These are phyloP conservation scores for Pseudogymnoascus destructans DNA, from an alignment of 2,329 filamentous ascomycete genomes.

Conservation along the genomic window DNA sequence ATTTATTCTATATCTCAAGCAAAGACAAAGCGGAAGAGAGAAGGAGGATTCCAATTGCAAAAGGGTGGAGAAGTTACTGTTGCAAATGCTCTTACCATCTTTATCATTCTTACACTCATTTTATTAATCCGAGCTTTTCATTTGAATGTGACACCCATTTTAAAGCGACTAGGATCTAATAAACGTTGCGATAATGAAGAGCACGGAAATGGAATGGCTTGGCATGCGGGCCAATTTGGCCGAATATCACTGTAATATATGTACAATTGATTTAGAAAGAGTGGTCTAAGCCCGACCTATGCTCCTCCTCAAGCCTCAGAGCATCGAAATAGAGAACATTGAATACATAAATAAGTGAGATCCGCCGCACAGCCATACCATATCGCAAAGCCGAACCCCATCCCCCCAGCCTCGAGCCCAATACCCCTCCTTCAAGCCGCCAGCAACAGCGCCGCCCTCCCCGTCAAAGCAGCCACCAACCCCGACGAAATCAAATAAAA, in stretches of 20 bases:
- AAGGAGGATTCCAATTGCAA: too few relatives aligned
- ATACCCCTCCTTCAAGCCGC: not conserved
- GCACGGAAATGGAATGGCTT: not conserved
- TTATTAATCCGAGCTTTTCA: not conserved
- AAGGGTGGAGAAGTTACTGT: too few relatives aligned
- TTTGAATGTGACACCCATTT: not conserved
- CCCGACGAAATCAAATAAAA: constrained; percentile 25
- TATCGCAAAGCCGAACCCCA: not conserved
- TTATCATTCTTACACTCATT: too few relatives aligned
- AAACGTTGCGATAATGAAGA: not conserved
- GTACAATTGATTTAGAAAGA: not conserved
- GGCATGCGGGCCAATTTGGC: not conserved
- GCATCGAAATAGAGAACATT: not conserved
- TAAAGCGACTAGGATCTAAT: not conserved
- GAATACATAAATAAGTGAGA: not conserved
- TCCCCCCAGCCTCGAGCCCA: not conserved
- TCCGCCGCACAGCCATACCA: not conserved
- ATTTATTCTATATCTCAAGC: too few relatives aligned
- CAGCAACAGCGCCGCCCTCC: constrained; percentile 13
- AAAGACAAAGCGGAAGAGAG: too few relatives aligned
- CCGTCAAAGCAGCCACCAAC: constrained; percentile 26
- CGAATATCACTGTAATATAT: not conserved
- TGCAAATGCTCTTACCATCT: too few relatives aligned
- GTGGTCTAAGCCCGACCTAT: too few relatives aligned
- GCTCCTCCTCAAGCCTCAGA: not conserved